Evolutionary conservation across 768 basidiomycete genomes (phyloP).

Genomic region (Russula earlei): DNA sequence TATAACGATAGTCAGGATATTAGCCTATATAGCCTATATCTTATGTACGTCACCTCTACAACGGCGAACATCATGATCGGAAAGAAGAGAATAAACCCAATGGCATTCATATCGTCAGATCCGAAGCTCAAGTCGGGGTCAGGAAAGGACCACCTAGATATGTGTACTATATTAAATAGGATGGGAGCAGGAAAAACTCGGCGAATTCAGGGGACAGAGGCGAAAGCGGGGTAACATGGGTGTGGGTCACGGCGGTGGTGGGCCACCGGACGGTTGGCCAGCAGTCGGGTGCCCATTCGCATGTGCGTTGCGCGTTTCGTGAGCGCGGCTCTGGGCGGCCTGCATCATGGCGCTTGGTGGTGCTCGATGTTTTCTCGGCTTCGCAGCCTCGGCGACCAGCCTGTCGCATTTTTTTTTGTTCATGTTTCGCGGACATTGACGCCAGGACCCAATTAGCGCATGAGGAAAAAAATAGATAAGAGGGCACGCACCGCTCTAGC

Average conservation of each 20-base stretch:
- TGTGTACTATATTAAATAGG: no score
- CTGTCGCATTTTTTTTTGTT: constrained; percentile 28
- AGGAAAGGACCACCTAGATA: no score
- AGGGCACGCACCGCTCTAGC: constrained; percentile 64
- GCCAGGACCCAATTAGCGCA: no score
- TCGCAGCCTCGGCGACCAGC: constrained; percentile 84
- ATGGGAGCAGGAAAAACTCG: no score
- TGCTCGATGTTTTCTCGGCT: constrained; percentile 37
- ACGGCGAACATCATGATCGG: neutral
- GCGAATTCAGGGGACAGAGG: neutral
- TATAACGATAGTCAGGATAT: neutral
- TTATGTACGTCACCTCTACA: neutral
- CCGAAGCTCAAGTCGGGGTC: neutral
- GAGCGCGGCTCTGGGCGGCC: constrained; percentile 5
- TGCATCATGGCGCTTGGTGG: constrained; percentile 6
- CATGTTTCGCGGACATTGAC: no score
- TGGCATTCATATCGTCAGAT: neutral
- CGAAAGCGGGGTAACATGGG: neutral
- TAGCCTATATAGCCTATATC: neutral
- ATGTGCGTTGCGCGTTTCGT: neutral
- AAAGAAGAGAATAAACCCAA: neutral
- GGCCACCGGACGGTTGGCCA: no score
- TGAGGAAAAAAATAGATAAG: no score
- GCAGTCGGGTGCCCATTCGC: neutral
- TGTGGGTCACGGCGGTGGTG: neutral